phyloP scores from a whole-genome alignment of 176 grass and related monocot species.

The Oryza longistaminata region DNA sequence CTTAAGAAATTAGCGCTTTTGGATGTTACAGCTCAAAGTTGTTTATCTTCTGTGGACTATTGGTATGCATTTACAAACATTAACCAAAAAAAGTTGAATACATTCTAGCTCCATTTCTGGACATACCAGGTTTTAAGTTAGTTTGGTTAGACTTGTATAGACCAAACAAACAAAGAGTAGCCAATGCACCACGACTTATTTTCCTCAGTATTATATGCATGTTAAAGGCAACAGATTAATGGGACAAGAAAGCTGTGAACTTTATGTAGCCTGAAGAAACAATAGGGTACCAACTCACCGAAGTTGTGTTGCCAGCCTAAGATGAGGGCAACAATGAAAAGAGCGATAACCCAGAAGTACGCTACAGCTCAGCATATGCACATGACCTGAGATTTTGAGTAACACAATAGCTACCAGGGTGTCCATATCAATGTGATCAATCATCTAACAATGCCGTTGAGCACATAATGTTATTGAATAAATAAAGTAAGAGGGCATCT shows the following conservation, averaged over 20 bases:
- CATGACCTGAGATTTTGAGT: not conserved
- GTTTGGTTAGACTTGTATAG: not conserved
- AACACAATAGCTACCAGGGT: constrained; percentile 4
- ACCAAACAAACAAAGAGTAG: not conserved
- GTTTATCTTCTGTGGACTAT: constrained; percentile 11
- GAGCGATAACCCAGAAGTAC: not conserved
- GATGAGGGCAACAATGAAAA: not conserved
- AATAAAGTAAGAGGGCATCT: constrained; percentile 1
- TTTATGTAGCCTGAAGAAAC: constrained; percentile 18
- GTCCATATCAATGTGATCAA: not conserved
- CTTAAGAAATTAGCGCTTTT: not conserved
- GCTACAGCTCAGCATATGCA: not conserved
- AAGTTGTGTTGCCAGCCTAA: not conserved
- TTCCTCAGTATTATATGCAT: not conserved
- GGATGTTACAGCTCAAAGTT: not conserved
- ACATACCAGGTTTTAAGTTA: not conserved
- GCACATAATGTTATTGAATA: not conserved
- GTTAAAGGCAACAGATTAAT: not conserved
- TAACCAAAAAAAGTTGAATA: not conserved
- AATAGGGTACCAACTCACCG: constrained; percentile 14
- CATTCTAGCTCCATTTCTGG: not conserved
- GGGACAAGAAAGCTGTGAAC: not conserved
- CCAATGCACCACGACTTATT: not conserved
- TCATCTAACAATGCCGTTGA: not conserved
- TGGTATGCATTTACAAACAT: not conserved